phyloP scores from a whole-genome alignment of 2,329 filamentous ascomycete genomes.

The Paradendryphiella salina region DNA sequence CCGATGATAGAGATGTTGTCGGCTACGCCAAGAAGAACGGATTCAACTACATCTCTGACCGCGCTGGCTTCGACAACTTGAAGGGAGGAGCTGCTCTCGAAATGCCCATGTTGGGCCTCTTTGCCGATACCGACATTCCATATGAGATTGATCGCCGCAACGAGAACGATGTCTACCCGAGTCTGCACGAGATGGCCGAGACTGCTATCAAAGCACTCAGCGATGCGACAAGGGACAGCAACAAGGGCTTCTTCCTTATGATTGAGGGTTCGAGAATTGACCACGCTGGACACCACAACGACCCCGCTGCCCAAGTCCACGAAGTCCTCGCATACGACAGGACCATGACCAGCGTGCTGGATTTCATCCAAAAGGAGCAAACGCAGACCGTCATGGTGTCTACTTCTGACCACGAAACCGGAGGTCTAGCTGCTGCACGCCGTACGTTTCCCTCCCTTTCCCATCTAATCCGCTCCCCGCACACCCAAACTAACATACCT shows the following conservation, averaged over 20 bases:
- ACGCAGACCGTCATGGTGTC: slow-evolving; percentile 79
- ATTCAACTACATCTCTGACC: slow-evolving; percentile 76
- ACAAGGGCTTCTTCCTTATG: slow-evolving; percentile 98
- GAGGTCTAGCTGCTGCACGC: slow-evolving; percentile 79
- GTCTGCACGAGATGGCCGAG: slow-evolving; percentile 85
- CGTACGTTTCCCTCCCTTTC: slow-evolving; percentile 56
- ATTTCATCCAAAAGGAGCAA: slow-evolving; percentile 76
- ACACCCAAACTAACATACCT: neutral
- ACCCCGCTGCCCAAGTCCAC: slow-evolving; percentile 62
- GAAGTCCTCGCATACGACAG: slow-evolving; percentile 96
- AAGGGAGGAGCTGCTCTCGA: slow-evolving; percentile 66
- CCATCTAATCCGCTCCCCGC: slow-evolving; percentile 13
- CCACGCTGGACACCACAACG: slow-evolving; percentile 74
- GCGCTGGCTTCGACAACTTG: slow-evolving; percentile 75
- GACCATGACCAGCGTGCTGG: slow-evolving; percentile 77
- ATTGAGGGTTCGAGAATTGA: slow-evolving; percentile 96
- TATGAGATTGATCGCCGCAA: slow-evolving; percentile 89
- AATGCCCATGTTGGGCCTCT: slow-evolving; percentile 84
- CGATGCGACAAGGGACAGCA: slow-evolving; percentile 77
- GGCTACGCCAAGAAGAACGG: slow-evolving; percentile 74
- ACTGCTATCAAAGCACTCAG: slow-evolving; percentile 79
- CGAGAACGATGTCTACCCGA: slow-evolving; percentile 79
- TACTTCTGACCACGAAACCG: slow-evolving; percentile 96
- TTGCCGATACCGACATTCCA: slow-evolving; percentile 80
- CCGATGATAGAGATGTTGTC: slow-evolving; percentile 75